Percentiles rank a stretch among this genome's conserved stretches.
phyloP scores from a whole-genome alignment of 192 early-diverging fungal species.

The Helicostylum pulchrum region DNA sequence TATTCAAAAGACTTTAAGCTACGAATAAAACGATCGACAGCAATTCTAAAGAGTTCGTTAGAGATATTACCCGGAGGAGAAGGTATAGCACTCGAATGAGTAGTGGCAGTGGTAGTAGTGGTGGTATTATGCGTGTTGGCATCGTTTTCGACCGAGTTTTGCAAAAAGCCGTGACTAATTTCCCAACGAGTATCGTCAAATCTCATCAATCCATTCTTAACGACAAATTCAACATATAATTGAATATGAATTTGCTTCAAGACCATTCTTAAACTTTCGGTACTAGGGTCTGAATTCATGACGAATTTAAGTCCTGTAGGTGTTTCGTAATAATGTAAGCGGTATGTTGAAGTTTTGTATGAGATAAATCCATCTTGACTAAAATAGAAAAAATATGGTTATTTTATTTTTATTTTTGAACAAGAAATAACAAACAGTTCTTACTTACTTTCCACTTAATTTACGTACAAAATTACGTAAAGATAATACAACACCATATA shows the following conservation, averaged over 20 bases:
- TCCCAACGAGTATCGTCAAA: conserved; percentile 50
- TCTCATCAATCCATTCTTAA: conserved; percentile 79
- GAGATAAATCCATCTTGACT: conserved; percentile 66
- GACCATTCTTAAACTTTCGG: conserved; percentile 63
- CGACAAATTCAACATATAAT: conserved; percentile 91
- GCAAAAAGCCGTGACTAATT: conserved; percentile 30
- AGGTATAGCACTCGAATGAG: not conserved
- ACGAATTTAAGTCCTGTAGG: conserved; percentile 87
- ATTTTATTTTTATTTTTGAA: not conserved
- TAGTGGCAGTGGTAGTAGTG: not conserved
- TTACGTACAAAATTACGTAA: conserved; percentile 86
- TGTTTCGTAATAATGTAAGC: conserved; percentile 90
- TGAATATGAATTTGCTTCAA: conserved; percentile 80
- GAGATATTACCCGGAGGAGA: conserved; percentile 46
- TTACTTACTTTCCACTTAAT: conserved; percentile 55
- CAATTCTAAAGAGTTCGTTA: conserved; percentile 51
- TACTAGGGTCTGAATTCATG: conserved; percentile 72
- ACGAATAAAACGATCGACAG: conserved; percentile 52
- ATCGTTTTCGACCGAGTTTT: conserved; percentile 1
- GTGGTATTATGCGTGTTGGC: conserved; percentile 5
- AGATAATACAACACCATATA: conserved; percentile 94
- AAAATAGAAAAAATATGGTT: not conserved
- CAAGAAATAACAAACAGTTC: not conserved
- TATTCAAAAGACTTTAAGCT: conserved; percentile 52
- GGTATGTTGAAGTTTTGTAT: conserved; percentile 81